Evolutionary conservation across 2,329 filamentous ascomycete genomes (phyloP), one percentile per base, ranked within the genome.

Genomic region (Pseudogymnoascus sp.): DNA sequence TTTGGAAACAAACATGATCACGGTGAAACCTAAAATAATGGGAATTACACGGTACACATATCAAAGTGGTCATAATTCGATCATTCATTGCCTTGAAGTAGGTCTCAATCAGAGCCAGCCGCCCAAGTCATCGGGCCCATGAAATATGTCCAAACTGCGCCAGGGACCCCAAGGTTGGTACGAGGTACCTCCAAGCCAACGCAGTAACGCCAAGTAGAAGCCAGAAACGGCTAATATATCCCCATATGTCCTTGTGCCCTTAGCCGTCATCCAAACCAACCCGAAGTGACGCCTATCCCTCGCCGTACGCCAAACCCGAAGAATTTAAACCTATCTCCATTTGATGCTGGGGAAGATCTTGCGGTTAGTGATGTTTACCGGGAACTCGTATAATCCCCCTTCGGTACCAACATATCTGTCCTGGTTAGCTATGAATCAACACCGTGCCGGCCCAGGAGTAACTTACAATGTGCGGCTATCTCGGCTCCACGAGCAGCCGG

Each of bases 331-430:
- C 79, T 68, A 86, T 65, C 81, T 79, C 73, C 83, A 75, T 47
- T 77, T 77, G 66, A 85, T 75, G 66, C 80, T 82, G 1, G 85
- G 82, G 66, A 80, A 82, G 33, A 81, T 76, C 73, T 85, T 89
- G 65, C 89, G 80, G 63, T 77, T 80, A 59, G 82, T 79, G 16
- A 86, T 69, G 71, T 91, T 86, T 67, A 93, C 80, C 35, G 81
- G 82, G 69, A 90, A 85, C 75, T 92, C 88, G 70, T 90, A 90
- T 62, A 93, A 87, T 63, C 89, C 89, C 68, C 90, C 86, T 71
- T 90, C 86, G 35, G 85, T 82, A 19, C 82, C 86, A 42, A 87
- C 77, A 68, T 82, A 87, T 63, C 85, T 88, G 24, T 40, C 13
- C 64, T 35, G 0, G 21, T 69, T 65, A 35, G 53, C 21, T 61